A percentile compares a stretch with the other conserved stretches of the same genome.
These are phyloP conservation scores for Wickerhamomyces strasburgensis DNA, from an alignment of 805 yeast genomes.

Conservation along the genomic window DNA sequence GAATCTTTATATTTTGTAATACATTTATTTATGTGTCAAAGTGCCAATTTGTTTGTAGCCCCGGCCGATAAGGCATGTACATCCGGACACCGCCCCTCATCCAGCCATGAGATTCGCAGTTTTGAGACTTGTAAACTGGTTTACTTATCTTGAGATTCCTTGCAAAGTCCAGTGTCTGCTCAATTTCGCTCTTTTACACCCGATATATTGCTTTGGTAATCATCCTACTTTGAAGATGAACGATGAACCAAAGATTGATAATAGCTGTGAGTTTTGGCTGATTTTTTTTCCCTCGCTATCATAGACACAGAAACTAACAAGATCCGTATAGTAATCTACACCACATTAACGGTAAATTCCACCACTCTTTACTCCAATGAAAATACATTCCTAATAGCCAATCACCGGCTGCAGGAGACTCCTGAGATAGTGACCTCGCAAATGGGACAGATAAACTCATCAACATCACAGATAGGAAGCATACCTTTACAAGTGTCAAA, in stretches of 20 bases:
- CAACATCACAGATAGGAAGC: conserved; percentile 30
- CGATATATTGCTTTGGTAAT: too few species aligned
- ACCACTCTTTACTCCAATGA: conserved; percentile 58
- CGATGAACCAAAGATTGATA: neutral
- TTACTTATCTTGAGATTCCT: too few species aligned
- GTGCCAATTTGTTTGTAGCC: too few species aligned
- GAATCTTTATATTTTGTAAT: neutral
- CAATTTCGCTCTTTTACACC: too few species aligned
- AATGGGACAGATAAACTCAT: conserved; percentile 47
- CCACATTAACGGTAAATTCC: conserved; percentile 49
- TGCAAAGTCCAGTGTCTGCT: too few species aligned
- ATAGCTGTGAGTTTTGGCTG: neutral
- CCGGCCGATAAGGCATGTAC: too few species aligned
- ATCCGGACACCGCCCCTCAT: too few species aligned
- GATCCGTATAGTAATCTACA: conserved; percentile 31
- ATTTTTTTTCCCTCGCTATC: too few species aligned
- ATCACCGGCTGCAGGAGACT: conserved; percentile 40
- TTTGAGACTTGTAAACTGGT: too few species aligned
- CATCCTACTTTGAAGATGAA: neutral
- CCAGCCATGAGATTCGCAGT: too few species aligned
- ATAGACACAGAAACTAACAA: conserved; percentile 1
- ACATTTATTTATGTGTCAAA: neutral
- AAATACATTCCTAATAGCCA: conserved; percentile 37
- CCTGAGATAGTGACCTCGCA: conserved; percentile 51
- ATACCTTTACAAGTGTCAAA: conserved; percentile 13